Evolutionary conservation across 164 flowering plant species (phyloP).

Genomic region (Vitis amurensis): DNA sequence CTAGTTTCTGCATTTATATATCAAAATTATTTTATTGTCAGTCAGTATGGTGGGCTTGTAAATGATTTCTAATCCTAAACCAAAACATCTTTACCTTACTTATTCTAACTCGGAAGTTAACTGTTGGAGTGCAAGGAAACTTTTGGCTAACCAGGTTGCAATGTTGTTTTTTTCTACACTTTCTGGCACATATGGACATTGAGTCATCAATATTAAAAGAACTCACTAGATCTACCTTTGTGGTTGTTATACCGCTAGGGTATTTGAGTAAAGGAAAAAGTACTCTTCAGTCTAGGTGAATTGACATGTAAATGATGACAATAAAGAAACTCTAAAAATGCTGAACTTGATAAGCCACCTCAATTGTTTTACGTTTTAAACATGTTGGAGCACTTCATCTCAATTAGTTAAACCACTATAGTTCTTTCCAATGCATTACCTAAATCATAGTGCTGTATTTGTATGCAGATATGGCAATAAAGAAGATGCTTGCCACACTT

Average conservation of each 20-base stretch:
- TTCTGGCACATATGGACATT: neutral
- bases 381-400: neutral
- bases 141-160: neutral
- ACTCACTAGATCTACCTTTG: neutral
- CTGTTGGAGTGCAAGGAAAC: neutral
- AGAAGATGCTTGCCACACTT: slow-evolving; percentile 89
- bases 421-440: slow-evolving; percentile 7
- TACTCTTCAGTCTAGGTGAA: neutral
- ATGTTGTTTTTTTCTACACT: neutral
- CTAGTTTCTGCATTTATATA: no score
- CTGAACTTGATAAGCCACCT: neutral
- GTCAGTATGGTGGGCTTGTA: no score
- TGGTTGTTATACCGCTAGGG: neutral
- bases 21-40: no score
- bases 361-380: neutral
- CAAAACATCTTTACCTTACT: no score
- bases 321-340: neutral
- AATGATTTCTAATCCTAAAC: no score
- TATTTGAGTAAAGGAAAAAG: neutral
- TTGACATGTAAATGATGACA: neutral
- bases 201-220: neutral
- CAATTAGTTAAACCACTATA: neutral
- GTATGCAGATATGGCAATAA: slow-evolving; percentile 76
- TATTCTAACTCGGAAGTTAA: no score
- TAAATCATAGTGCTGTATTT: slow-evolving; percentile 13